These are phyloP conservation scores for Lipomyces lipofer DNA, from an alignment of 805 yeast species.

Conservation along the genomic window DNA sequence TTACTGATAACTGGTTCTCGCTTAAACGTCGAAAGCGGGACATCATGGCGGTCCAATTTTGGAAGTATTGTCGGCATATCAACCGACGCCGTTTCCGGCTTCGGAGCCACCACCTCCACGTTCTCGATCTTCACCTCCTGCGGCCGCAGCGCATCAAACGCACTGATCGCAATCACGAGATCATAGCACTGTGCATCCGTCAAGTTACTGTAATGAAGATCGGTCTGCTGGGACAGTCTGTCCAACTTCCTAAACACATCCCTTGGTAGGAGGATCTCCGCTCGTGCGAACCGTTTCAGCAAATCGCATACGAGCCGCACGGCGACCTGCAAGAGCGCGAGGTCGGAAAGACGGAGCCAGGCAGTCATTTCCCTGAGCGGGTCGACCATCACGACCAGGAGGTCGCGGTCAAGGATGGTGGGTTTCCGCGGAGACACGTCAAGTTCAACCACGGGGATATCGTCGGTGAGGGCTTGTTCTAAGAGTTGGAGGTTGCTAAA, in stretches of 20 bases:
- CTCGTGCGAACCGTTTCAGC: constrained; percentile 61
- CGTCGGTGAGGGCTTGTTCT: constrained; percentile 40
- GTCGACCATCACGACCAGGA: constrained; percentile 58
- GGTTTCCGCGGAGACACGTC: constrained; percentile 16
- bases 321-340: constrained; percentile 69
- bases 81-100: background rate
- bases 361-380: constrained; percentile 68
- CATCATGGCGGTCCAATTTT: background rate
- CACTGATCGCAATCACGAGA: constrained; percentile 45
- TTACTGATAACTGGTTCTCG: background rate
- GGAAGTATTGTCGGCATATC: too few relatives aligned
- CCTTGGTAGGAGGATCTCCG: constrained; percentile 53
- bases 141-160: constrained; percentile 5
- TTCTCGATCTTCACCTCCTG: background rate
- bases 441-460: constrained; percentile 30
- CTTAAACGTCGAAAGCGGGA: background rate
- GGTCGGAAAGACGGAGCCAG: constrained; percentile 83
- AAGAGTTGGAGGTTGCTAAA: constrained; percentile 65
- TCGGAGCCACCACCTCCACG: background rate
- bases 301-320: constrained; percentile 67
- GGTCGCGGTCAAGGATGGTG: constrained; percentile 28
- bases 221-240: constrained; percentile 42
- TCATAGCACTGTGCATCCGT: constrained; percentile 65
- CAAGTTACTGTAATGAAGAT: constrained; percentile 67
- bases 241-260: constrained; percentile 55